Percentiles rank a stretch among this genome's conserved stretches.
These are phyloP conservation scores for Calocybe cyanea DNA, from an alignment of 768 basidiomycete genomes.

Conservation along the genomic window DNA sequence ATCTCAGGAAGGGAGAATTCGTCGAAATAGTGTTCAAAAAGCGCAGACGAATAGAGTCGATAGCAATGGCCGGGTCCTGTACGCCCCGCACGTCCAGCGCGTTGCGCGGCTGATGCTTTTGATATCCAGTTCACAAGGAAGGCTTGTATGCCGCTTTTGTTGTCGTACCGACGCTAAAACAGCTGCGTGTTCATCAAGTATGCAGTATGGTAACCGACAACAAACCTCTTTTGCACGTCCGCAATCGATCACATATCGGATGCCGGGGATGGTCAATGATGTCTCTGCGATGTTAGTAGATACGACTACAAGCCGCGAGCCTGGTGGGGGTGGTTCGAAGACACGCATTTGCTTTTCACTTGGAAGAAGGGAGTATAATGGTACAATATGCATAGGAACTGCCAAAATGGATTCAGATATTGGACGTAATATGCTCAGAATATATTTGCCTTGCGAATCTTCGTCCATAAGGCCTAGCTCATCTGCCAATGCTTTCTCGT, in stretches of 20 bases:
- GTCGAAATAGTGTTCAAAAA: constrained; percentile 92
- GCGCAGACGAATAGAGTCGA: constrained; percentile 90
- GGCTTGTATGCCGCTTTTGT: constrained; percentile 77
- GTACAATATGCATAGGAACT: constrained; percentile 95
- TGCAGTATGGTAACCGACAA: background rate
- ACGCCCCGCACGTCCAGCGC: constrained; percentile 94
- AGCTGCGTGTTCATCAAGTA: background rate
- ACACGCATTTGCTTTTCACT: constrained; percentile 95
- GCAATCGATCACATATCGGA: constrained; percentile 96
- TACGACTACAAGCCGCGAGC: constrained; percentile 84
- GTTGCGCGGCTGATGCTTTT: constrained; percentile 91
- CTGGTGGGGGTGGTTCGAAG: constrained; percentile 79
- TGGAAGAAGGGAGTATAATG: constrained; percentile 88
- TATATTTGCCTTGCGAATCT: constrained; percentile 57
- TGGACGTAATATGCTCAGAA: background rate
- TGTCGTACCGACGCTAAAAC: constrained; percentile 76
- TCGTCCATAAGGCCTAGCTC: constrained; percentile 59
- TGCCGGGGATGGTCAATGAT: constrained; percentile 93
- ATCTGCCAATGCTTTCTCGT: constrained; percentile 52
- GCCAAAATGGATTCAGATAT: constrained; percentile 1
- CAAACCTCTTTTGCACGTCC: constrained; percentile 90
- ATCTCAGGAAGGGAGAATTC: constrained; percentile 89
- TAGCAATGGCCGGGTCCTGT: constrained; percentile 99
- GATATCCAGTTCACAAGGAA: constrained; percentile 94
- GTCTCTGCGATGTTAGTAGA: constrained; percentile 98